Percentiles rank a stretch among this genome's conserved stretches.
Conservation (phyloP, 2,329 filamentous ascomycete genomes). For the Aspergillus felis region DNA sequence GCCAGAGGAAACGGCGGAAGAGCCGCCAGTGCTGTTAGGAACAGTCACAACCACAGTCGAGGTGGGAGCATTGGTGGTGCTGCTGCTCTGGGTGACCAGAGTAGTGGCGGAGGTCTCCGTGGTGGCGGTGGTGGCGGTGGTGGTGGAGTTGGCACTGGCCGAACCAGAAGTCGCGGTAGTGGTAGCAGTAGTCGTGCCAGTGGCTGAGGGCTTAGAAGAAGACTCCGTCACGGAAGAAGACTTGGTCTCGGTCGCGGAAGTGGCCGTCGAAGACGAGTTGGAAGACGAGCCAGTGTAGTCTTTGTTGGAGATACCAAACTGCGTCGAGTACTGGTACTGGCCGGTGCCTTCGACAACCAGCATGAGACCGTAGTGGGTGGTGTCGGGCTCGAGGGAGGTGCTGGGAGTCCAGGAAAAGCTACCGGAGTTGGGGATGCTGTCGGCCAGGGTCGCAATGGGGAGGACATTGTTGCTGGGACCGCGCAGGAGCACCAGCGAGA, state of each 20-base stretch:
- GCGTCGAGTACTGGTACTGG: conserved; percentile 59
- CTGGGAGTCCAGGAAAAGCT: conserved; percentile 53
- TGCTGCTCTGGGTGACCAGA: background rate
- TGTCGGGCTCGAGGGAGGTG: conserved; percentile 45
- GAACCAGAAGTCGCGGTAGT: background rate
- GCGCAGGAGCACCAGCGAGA: conserved; percentile 58
- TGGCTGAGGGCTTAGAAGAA: background rate
- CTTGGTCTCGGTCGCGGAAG: background rate
- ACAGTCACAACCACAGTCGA: background rate
- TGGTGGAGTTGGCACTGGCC: background rate
- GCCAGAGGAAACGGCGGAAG: conserved; percentile 9
- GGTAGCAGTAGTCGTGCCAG: background rate
- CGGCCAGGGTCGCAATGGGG: conserved; percentile 49
- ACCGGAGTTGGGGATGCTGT: conserved; percentile 55
- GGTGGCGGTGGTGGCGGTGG: background rate
- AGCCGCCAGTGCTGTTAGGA: conserved; percentile 4
- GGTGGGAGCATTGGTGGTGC: background rate
- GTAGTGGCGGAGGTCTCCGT: background rate
- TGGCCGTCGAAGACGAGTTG: conserved; percentile 1
- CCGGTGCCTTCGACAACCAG: conserved; percentile 58
- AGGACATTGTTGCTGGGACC: conserved; percentile 55
- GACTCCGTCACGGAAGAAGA: background rate
- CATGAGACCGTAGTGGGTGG: conserved; percentile 57
- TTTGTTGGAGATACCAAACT: conserved; percentile 54
- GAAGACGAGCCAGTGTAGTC: conserved; percentile 12